phyloP scores from a whole-genome alignment of 176 grass and related monocot genomes.

The Oryza meridionalis region DNA sequence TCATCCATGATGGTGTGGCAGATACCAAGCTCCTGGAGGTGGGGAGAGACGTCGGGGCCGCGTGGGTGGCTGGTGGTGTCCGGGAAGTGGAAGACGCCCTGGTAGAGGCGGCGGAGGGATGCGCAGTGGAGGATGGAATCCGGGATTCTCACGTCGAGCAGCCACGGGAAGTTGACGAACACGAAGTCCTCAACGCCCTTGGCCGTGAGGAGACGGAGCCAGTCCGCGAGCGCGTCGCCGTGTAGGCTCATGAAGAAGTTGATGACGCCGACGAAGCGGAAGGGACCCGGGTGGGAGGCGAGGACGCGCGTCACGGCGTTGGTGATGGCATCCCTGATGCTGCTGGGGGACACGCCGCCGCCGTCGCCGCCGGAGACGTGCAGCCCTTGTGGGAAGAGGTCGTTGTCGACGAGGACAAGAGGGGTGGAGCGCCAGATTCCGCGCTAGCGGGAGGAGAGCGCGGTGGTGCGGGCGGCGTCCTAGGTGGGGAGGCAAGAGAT shows the following conservation, averaged over 20 bases:
- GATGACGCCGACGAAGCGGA: constrained; percentile 9
- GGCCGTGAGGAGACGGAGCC: constrained; percentile 12
- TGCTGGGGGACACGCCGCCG: background rate
- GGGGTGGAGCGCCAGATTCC: constrained; percentile 31
- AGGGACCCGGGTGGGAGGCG: constrained; percentile 31
- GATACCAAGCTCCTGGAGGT: constrained; percentile 39
- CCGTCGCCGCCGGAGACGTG: too few relatives aligned
- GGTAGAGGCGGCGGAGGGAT: constrained; percentile 36
- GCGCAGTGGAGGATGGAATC: constrained; percentile 11
- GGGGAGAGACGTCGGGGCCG: constrained; percentile 24
- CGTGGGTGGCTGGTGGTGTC: background rate
- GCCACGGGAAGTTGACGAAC: constrained; percentile 22
- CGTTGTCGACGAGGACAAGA: constrained; percentile 27
- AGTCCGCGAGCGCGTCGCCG: background rate
- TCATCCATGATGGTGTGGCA: background rate
- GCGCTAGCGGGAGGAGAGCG: constrained; percentile 33
- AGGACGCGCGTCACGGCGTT: constrained; percentile 15
- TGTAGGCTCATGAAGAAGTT: background rate
- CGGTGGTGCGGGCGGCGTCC: constrained; percentile 38
- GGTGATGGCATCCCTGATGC: background rate
- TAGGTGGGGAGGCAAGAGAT: constrained; percentile 32
- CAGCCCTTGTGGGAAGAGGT: background rate
- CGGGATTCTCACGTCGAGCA: background rate
- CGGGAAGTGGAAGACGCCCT: constrained; percentile 8
- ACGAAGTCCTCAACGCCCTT: background rate